Conservation (phyloP, 352 stramenopile genomes). For the Globisporangium barbulae region DNA sequence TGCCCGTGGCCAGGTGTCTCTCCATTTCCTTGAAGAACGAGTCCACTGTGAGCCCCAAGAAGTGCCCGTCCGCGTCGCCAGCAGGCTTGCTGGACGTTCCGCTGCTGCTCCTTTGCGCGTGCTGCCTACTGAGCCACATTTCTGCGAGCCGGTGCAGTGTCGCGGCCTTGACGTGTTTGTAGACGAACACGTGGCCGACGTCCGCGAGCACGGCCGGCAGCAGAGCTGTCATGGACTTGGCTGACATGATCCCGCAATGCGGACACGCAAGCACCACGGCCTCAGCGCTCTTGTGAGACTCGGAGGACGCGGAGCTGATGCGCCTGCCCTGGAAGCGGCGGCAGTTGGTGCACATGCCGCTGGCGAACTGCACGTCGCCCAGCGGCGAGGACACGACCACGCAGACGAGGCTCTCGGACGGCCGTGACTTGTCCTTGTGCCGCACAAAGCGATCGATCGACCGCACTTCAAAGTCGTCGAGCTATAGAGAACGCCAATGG, state of each 20-base stretch:
- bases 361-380: constrained; percentile 41
- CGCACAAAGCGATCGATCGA: constrained; percentile 50
- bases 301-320: constrained; percentile 28
- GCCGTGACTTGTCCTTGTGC: constrained; percentile 29
- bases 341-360: constrained; percentile 46
- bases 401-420: constrained; percentile 35
- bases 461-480: constrained; percentile 46
- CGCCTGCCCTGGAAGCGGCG: constrained; percentile 46
- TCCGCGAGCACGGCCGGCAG: constrained; percentile 11
- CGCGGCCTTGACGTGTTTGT: constrained; percentile 24
- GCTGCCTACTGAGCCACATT: constrained; percentile 8
- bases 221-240: constrained; percentile 1
- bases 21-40: constrained; percentile 66
- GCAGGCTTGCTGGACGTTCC: constrained; percentile 3
- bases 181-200: constrained; percentile 17
- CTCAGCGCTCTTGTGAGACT: constrained; percentile 11
- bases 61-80: constrained; percentile 13
- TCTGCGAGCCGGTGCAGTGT: constrained; percentile 28
- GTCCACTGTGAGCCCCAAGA: constrained; percentile 50
- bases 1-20: constrained; percentile 38
- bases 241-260: constrained; percentile 45
- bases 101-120: background rate
- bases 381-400: constrained; percentile 40
- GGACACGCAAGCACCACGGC: constrained; percentile 38
- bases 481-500: constrained; percentile 16